These are phyloP conservation scores for Cercospora sojina DNA, from an alignment of 2,329 filamentous ascomycete species.

Conservation along the genomic window DNA sequence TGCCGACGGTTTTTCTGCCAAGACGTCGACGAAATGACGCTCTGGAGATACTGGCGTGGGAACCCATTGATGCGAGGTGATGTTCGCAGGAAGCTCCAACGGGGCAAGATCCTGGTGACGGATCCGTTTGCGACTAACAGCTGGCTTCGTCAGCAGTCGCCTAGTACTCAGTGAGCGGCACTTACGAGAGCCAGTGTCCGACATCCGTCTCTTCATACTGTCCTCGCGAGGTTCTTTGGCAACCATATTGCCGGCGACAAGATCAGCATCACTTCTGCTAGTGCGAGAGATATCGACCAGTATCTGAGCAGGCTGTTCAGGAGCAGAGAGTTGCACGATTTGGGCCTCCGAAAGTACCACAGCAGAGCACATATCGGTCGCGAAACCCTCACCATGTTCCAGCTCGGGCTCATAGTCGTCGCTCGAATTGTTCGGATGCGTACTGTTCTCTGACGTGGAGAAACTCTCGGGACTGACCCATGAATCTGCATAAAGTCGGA, in stretches of 20 bases:
- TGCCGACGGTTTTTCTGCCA: constrained; percentile 6
- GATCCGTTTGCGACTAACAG: neutral
- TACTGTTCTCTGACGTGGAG: neutral
- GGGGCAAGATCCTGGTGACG: neutral
- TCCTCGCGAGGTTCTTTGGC: neutral
- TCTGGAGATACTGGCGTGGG: constrained; percentile 16
- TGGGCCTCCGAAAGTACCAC: neutral
- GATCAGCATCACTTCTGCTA: neutral
- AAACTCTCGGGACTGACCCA: neutral
- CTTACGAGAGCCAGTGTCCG: neutral
- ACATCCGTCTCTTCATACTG: neutral
- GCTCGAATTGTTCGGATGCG: neutral
- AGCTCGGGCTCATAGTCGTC: neutral
- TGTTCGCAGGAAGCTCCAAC: neutral
- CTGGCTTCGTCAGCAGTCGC: neutral
- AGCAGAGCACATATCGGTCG: neutral
- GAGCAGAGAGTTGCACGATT: neutral
- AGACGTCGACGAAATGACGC: constrained; percentile 11
- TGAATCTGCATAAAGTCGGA: neutral
- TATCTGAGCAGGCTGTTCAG: neutral
- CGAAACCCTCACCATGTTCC: neutral
- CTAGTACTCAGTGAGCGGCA: neutral
- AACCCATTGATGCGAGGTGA: neutral
- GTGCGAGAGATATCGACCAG: neutral
- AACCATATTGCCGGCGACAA: neutral